Percentiles rank a stretch among this genome's conserved stretches.
Conservation (phyloP, 73 alveolate genomes). For the Symbiodinium natans region DNA sequence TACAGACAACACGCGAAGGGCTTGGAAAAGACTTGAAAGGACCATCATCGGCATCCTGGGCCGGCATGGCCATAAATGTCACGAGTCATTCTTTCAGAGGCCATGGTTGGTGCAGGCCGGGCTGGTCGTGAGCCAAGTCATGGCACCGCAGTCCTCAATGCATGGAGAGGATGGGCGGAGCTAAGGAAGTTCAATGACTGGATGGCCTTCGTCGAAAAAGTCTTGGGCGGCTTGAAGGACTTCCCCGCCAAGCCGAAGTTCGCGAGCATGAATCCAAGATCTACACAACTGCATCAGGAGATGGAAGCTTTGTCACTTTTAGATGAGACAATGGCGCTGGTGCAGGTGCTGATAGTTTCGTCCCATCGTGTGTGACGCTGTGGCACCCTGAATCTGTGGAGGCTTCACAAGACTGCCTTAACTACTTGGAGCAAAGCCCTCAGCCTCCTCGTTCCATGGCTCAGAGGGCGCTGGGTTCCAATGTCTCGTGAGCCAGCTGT, state of each 20-base stretch:
- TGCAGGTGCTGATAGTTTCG: neutral
- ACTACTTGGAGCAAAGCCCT: no score
- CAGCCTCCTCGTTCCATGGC: no score
- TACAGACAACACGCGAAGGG: neutral
- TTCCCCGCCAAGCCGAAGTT: neutral
- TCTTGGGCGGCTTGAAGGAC: conserved; percentile 67
- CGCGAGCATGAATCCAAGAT: neutral
- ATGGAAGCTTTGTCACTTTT: neutral
- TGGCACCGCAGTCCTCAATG: neutral
- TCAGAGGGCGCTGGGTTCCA: no score
- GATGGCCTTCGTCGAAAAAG: conserved; percentile 49
- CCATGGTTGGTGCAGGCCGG: conserved; percentile 61
- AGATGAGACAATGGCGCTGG: neutral
- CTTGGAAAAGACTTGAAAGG: neutral
- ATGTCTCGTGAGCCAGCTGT: no score
- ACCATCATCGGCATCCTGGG: neutral
- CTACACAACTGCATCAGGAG: neutral
- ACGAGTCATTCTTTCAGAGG: no score
- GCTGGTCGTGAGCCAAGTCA: conserved; percentile 29
- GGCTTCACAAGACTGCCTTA: neutral
- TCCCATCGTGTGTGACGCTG: no score
- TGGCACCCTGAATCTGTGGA: neutral
- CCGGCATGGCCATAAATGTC: no score
- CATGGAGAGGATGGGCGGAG: neutral
- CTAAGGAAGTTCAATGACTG: conserved; percentile 44